phyloP scores from a whole-genome alignment of 78 protist genomes.

The Bodo saltans region DNA sequence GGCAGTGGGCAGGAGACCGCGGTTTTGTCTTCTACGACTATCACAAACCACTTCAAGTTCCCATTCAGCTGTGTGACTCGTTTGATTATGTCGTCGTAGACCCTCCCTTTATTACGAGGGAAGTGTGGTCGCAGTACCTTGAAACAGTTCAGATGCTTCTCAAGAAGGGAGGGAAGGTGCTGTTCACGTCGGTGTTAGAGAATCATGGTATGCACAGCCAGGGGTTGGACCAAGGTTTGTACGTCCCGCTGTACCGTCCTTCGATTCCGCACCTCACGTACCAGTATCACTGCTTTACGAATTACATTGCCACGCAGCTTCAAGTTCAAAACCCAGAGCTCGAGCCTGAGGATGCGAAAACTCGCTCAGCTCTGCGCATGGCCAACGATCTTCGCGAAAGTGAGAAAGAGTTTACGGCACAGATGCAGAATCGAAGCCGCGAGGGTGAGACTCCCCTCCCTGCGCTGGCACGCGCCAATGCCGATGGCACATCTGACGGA shows the following conservation, averaged over 20 bases:
- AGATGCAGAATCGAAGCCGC: background rate
- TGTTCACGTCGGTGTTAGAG: slow-evolving; percentile 36
- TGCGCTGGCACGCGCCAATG: background rate
- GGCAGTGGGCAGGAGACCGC: slow-evolving; percentile 16
- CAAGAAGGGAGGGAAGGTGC: background rate
- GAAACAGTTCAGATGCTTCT: background rate
- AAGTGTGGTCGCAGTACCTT: slow-evolving; percentile 40
- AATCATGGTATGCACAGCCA: slow-evolving; percentile 24
- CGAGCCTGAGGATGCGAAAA: background rate
- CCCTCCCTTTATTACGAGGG: slow-evolving; percentile 54
- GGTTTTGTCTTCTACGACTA: slow-evolving; percentile 42
- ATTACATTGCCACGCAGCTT: background rate
- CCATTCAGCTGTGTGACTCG: background rate
- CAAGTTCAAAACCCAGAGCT: background rate
- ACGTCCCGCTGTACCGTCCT: slow-evolving; percentile 19
- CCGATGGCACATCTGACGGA: too few species aligned
- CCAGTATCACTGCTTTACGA: slow-evolving; percentile 35
- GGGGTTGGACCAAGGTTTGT: background rate
- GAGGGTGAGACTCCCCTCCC: background rate
- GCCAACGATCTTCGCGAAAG: background rate
- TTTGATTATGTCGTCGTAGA: slow-evolving; percentile 41
- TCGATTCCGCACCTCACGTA: slow-evolving; percentile 46
- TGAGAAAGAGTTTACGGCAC: background rate
- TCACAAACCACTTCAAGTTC: slow-evolving; percentile 24
- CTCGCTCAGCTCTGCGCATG: background rate